Base-by-base conservation (phyloP, 768 basidiomycete species). In the Coprinopsis cinerea region DNA sequence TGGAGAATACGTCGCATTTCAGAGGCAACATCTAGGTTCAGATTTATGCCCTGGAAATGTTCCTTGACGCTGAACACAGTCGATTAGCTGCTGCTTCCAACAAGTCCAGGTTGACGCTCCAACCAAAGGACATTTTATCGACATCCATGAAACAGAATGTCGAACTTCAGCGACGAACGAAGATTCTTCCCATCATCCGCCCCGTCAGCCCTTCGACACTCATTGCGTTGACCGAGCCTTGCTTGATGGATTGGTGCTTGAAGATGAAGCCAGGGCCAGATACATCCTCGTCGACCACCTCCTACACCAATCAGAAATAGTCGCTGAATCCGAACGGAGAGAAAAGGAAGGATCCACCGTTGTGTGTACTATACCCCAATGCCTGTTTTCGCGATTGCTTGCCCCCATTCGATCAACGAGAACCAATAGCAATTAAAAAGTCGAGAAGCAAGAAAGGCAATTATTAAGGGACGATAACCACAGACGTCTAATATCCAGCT, bases 401-500 rank as follows among this genome's bases (percentile, higher is more conserved):
- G n/a, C n/a, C n/a, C n/a, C n/a, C n/a, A n/a, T n/a, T n/a, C n/a
- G n/a, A n/a, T n/a, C n/a, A n/a, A n/a, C n/a, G n/a, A 34, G 9
- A 34, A 9, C 30, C n/a, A 9, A 34, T 34, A n/a, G n/a, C 30
- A 34, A 34, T 9, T n/a, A 9, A n/a, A 34, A 34, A n/a, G 9
- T n/a, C 9, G 30, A 34, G n/a, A 9, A 34, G n/a, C 9, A 9
- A 34, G n/a, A n/a, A 34, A 34, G 9, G 30, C 7, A 14, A 44
- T 44, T 22, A 44, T 28, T 27, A 20, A 58, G 51, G 25, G 48
- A 59, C 14, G 17, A 23, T 18, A 25, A 36, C 45, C 34, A 32
- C 44, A 53, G 24, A 14, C 44, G 34, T 53, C 62, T 76, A 98
- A 69, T 96, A 97, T 10, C 94, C 94, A 44, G 79, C 89, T 27